phyloP scores from a whole-genome alignment of 202 grass and related monocot genomes.

The Digitaria exilis region DNA sequence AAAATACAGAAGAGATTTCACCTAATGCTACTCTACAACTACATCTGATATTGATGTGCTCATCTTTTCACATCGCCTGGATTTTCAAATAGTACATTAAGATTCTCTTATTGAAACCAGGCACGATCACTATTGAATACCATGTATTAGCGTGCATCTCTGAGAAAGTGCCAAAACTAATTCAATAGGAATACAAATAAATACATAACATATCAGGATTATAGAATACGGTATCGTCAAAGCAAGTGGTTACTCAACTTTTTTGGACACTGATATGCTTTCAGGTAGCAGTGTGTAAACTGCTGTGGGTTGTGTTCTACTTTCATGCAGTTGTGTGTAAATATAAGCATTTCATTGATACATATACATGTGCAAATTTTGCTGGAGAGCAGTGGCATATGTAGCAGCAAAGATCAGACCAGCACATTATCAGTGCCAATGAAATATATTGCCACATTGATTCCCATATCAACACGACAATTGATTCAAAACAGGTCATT shows the following conservation, averaged over 20 bases:
- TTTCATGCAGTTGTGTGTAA: neutral
- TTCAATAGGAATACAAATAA: neutral
- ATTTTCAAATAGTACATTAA: conserved; percentile 12
- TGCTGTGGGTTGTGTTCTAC: neutral
- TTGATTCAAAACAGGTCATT: neutral
- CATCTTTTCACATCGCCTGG: neutral
- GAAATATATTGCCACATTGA: conserved; percentile 14
- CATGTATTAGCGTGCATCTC: neutral
- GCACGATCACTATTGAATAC: neutral
- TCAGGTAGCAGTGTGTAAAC: conserved; percentile 5
- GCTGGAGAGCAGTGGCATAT: neutral
- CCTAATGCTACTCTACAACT: no score
- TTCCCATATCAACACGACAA: neutral
- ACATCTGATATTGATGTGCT: no score
- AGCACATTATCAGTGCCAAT: conserved; percentile 4
- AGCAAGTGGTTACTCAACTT: conserved; percentile 18
- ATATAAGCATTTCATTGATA: neutral
- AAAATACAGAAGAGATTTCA: conserved; percentile 14
- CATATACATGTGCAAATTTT: neutral
- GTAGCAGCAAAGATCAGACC: neutral
- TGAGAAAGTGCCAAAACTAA: neutral
- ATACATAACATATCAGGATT: neutral
- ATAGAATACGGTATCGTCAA: neutral
- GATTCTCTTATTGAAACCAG: conserved; percentile 26
- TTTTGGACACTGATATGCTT: neutral